Percentiles rank a stretch among this genome's conserved stretches.
These are phyloP conservation scores for Rhynchospora tenuis DNA, from an alignment of 176 grass and related monocot species.

Conservation along the genomic window DNA sequence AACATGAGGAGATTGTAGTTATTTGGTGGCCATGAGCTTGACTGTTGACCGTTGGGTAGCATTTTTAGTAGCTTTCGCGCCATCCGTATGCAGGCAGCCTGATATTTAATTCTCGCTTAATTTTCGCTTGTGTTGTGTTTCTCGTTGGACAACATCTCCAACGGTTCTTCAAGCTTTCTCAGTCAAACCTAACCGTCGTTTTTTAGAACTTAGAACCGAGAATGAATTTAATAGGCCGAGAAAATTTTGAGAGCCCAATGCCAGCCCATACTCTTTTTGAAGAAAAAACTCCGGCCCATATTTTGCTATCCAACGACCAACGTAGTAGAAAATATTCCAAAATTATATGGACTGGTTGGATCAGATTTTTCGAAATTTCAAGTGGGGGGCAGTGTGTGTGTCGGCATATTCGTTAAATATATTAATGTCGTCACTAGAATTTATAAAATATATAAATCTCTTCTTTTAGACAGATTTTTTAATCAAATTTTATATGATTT, in stretches of 20 bases:
- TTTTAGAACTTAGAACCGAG: background rate
- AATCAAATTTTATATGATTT: too few species aligned
- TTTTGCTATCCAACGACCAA: background rate
- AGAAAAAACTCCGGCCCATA: background rate
- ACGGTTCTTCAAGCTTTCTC: constrained; percentile 22
- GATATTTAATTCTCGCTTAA: too few species aligned
- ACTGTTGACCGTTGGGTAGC: constrained; percentile 27
- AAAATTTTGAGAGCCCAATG: background rate
- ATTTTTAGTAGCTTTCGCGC: constrained; percentile 12
- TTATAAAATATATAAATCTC: too few species aligned
- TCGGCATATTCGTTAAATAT: too few species aligned
- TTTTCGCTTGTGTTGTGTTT: background rate
- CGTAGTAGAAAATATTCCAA: too few species aligned
- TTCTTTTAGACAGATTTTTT: too few species aligned
- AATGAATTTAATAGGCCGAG: background rate
- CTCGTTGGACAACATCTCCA: background rate
- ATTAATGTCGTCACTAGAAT: too few species aligned
- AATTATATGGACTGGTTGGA: too few species aligned
- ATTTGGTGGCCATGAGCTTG: constrained; percentile 13
- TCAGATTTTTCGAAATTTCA: too few species aligned
- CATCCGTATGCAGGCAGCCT: background rate
- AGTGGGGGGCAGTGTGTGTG: too few species aligned
- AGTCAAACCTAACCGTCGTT: constrained; percentile 30
- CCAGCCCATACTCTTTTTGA: background rate
- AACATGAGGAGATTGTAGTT: background rate